These are phyloP conservation scores for Pseudogymnoascus sp. DNA, from an alignment of 2,329 filamentous ascomycete genomes.

Conservation along the genomic window DNA sequence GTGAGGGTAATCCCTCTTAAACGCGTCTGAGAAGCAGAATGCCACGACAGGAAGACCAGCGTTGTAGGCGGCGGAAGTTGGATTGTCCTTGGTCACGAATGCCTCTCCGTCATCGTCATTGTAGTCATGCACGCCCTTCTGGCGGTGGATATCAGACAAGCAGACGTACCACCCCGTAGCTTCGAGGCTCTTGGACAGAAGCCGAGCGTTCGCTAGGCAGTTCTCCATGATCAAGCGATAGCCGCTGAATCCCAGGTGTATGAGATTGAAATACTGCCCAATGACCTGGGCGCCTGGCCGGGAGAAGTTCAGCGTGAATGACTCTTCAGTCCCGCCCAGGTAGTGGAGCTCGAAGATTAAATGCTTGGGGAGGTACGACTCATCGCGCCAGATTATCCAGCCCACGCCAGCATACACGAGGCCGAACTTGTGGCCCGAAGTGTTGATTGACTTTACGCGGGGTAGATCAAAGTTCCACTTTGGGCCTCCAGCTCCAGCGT, in stretches of 20 bases:
- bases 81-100: constrained; percentile 32
- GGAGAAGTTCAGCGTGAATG: constrained; percentile 65
- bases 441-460: constrained; percentile 59
- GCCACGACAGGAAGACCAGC: constrained; percentile 61
- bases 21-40: constrained; percentile 53
- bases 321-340: constrained; percentile 62
- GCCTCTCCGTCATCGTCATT: constrained; percentile 24
- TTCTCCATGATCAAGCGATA: constrained; percentile 60
- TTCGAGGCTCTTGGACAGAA: constrained; percentile 55
- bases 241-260: constrained; percentile 59
- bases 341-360: constrained; percentile 65
- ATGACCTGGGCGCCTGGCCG: constrained; percentile 62
- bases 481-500: constrained; percentile 43
- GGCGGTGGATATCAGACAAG: constrained; percentile 57
- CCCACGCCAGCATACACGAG: constrained; percentile 60
- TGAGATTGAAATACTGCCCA: constrained; percentile 64
- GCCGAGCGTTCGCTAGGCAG: constrained; percentile 53
- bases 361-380: constrained; percentile 55
- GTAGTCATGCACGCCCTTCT: constrained; percentile 34
- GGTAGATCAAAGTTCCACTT: constrained; percentile 58
- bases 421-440: constrained; percentile 53
- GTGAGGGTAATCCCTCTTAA: constrained; percentile 51
- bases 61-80: constrained; percentile 52
- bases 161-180: constrained; percentile 58
- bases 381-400: constrained; percentile 63